Base-by-base conservation (phyloP, 2,329 filamentous ascomycete species). In the Hysterium pulicare region DNA sequence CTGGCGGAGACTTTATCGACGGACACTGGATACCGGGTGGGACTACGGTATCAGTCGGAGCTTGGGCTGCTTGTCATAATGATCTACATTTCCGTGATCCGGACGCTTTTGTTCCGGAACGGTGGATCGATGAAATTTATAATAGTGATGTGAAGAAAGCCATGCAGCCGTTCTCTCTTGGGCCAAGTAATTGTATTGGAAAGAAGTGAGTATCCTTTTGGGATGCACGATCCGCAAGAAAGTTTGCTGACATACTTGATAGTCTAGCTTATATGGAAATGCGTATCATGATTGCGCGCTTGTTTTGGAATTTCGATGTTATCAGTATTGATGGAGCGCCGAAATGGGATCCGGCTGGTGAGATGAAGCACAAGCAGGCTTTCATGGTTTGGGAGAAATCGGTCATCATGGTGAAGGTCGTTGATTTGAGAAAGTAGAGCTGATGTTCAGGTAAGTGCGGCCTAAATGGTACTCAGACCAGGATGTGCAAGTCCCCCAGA, bases 11-110 rank as follows among this genome's bases (percentile, higher is more conserved):
- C 15, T 34, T 50, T 5, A 53, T 66, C 20, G 49, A 46, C 10
- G 61, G 54, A 5, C 38, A 52, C 20, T 58, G 44, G 35, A 39
- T 65, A 17, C 55, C 62, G 7, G 58, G 52, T 41, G 51, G 34
- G 13, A 45, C 47, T 38, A 41, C 46, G 17, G n/a, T 34, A 20
- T 10, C 20, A 11, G 9, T n/a, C 22, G 8, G 16, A 19, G 35
- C 42, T 1, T 60, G 45, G 17, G 35, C 55, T 10, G 43, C 54
- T 2, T 41, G 45, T 20, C 50, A 49, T 6, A 46, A 49, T 19
- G 13, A 11, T 15, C 10, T 20, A 4, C n/a, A 34, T 20, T 34
- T 34, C 17, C n/a, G 17, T 10, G 11, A 16, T 19, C 32, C 32
- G n/a, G 32, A 34, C 11, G 32, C n/a, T 5, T 34, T 34, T 34